phyloP scores from a whole-genome alignment of 75 land plant species.

The Sequoia sempervirens region DNA sequence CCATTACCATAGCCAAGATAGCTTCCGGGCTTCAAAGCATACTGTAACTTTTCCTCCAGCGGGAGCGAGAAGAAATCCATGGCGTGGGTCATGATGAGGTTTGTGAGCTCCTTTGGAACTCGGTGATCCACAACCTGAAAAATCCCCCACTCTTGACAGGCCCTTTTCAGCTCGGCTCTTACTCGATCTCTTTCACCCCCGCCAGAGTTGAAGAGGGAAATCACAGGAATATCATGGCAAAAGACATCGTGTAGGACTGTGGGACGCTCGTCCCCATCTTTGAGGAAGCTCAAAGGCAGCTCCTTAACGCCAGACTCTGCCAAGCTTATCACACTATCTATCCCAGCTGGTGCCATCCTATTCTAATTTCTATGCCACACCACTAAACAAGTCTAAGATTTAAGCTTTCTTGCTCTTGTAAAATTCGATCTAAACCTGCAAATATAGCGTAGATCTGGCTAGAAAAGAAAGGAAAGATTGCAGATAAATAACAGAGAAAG shows the following conservation, averaged over 20 bases:
- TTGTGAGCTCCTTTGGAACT: background rate
- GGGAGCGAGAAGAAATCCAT: conserved; percentile 10
- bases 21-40: background rate
- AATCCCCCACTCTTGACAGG: conserved; percentile 7
- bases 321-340: background rate
- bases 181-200: background rate
- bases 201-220: conserved; percentile 41
- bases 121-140: conserved; percentile 13
- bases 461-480: no score
- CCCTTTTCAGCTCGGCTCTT: background rate
- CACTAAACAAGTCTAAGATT: no score
- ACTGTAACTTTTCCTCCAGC: background rate
- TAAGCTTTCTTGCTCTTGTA: no score
- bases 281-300: conserved; percentile 28
- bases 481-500: no score
- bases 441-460: no score
- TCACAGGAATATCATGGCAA: conserved; percentile 57
- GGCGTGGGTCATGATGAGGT: background rate
- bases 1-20: background rate
- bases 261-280: conserved; percentile 65
- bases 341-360: background rate
- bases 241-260: conserved; percentile 60
- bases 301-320: conserved; percentile 7
- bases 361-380: no score
- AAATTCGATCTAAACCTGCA: no score